Conservation (phyloP, 345 rosid genomes). For the Boechera retrofracta region DNA sequence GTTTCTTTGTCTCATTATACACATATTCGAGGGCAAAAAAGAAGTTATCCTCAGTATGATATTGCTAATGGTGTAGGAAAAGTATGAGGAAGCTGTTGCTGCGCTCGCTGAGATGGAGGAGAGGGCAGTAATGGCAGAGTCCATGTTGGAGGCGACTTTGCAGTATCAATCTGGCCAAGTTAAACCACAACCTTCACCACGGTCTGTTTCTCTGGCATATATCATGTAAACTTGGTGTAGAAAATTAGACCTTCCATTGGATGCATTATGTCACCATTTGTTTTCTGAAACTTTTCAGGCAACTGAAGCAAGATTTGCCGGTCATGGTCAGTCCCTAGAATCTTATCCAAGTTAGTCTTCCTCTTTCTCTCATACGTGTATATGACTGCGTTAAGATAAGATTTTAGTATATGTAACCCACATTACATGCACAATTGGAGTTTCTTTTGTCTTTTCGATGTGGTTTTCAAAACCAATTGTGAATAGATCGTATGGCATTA, state of each 20-base stretch:
- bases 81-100: constrained; percentile 79
- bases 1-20: not conserved
- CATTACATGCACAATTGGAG: not conserved
- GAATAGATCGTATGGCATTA: not conserved
- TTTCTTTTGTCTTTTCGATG: not conserved
- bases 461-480: not conserved
- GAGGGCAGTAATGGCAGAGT: constrained; percentile 95
- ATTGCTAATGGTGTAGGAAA: constrained; percentile 62
- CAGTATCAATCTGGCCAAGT: constrained; percentile 86
- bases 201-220: constrained; percentile 52
- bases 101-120: constrained; percentile 92
- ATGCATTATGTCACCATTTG: not conserved
- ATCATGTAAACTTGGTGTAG: constrained; percentile 7
- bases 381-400: constrained; percentile 5
- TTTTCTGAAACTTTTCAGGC: constrained; percentile 49
- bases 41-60: constrained; percentile 13
- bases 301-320: constrained; percentile 59
- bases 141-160: constrained; percentile 97
- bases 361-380: not conserved
- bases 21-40: not conserved
- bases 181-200: constrained; percentile 86
- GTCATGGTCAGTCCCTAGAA: constrained; percentile 67
- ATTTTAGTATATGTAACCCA: not conserved
- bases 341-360: constrained; percentile 52
- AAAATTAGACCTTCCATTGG: constrained; percentile 9